Evolutionary conservation across 177 flowering plant species (phyloP), one percentile per base, ranked within the genome.

Genomic region (Vitis hybrid): DNA sequence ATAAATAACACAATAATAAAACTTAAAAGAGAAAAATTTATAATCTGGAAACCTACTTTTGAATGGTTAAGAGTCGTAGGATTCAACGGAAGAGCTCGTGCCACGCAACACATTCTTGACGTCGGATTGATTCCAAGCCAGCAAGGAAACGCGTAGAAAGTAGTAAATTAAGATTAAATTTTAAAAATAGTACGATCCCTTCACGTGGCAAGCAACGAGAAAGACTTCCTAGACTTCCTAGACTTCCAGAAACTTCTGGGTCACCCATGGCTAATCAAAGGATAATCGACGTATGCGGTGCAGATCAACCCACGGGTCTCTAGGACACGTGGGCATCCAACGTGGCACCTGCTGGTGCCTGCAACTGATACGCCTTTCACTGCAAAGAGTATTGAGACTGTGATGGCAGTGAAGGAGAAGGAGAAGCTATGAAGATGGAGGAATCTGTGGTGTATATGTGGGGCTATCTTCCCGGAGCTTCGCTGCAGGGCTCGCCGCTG

Each of bases 211-310:
- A 32, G 57, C 74, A 64, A 56, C 21, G 4, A 57, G 51, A 30
- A 16, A 50, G 46, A 11, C 40, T 51, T 50, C 18, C 24, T 51
- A 27, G 11, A 14, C 68, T 19, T n/a, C n/a, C n/a, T n/a, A n/a
- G 4, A 35, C 70, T 75, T 75, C 73, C 73, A 75, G 70, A 75
- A 75, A 70, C 64, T 69, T 70, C 73, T 9, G 49, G 51, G 19
- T 11, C 4, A 40, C 58, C 59, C 65, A 51, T 62, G 63, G 67
- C 61, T 27, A 27, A 52, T 18, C 61, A 40, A 61, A 57, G 40
- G 62, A 49, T 52, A 70, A 66, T 70, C 71, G 58, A 15, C 6
- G 60, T 4, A 4, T 58, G 60, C 74, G 78, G 78, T 62, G 30
- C 8, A 4, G 65, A 73, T 66, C 30, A 0, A 49, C 55, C 71